These are phyloP conservation scores for Crassisporium funariophilum DNA, from an alignment of 768 basidiomycete species.

Conservation along the genomic window DNA sequence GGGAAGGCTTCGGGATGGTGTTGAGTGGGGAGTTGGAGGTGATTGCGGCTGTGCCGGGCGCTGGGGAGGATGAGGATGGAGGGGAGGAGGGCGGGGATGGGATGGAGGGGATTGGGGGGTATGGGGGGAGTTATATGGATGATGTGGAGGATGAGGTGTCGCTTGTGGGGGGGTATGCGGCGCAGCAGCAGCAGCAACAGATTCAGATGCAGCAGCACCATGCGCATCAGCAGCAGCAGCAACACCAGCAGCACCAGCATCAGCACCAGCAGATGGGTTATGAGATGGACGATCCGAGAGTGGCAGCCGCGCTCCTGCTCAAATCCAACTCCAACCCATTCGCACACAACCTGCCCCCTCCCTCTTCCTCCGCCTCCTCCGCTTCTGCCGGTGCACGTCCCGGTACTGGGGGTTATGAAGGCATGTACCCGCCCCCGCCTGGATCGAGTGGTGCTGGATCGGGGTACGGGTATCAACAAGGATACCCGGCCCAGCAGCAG, in stretches of 20 bases:
- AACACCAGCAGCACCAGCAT: constrained; percentile 7
- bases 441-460: constrained; percentile 9
- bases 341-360: constrained; percentile 18
- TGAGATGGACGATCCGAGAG: too few relatives aligned
- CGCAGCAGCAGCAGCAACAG: constrained; percentile 11
- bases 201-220: constrained; percentile 17
- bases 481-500: constrained; percentile 12
- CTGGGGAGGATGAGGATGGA: constrained; percentile 21
- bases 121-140: constrained; percentile 20
- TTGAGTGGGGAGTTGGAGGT: constrained; percentile 73
- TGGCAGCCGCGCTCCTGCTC: constrained; percentile 20
- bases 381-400: too few relatives aligned
- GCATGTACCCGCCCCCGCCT: constrained; percentile 4
- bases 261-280: constrained; percentile 27
- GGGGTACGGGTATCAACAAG: constrained; percentile 21
- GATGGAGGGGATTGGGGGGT: constrained; percentile 20
- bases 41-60: constrained; percentile 39
- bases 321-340: constrained; percentile 11
- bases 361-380: too few relatives aligned
- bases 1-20: constrained; percentile 73
- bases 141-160: constrained; percentile 23
- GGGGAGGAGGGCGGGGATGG: constrained; percentile 44
- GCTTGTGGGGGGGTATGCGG: constrained; percentile 9
- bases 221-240: constrained; percentile 5
- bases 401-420: too few relatives aligned